phyloP scores from a whole-genome alignment of 140 eudicot genomes.

The Bidens hawaiensis region DNA sequence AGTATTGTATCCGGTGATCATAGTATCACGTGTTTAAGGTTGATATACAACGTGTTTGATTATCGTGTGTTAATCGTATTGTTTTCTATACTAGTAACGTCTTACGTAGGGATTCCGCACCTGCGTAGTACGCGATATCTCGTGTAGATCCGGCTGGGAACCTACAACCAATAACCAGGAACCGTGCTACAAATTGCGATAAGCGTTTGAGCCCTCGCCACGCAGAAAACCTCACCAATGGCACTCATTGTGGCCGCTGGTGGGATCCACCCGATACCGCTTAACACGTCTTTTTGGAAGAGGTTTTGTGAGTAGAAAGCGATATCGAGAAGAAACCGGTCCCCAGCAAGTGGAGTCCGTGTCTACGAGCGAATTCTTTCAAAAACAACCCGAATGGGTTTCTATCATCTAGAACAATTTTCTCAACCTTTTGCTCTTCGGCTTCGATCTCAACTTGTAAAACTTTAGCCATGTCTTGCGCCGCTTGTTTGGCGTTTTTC shows the following conservation, averaged over 20 bases:
- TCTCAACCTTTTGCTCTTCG: slow-evolving; percentile 41
- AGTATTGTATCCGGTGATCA: no score
- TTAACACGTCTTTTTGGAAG: slow-evolving; percentile 70
- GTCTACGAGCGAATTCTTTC: slow-evolving; percentile 37
- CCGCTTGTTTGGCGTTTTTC: slow-evolving; percentile 63
- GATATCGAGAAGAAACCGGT: slow-evolving; percentile 79
- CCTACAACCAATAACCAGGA: slow-evolving; percentile 80
- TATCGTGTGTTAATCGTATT: no score
- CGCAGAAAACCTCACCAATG: slow-evolving; percentile 43
- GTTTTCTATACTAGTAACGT: no score
- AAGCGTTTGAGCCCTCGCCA: slow-evolving; percentile 66
- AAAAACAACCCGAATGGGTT: slow-evolving; percentile 58
- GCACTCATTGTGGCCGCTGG: slow-evolving; percentile 56
- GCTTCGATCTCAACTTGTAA: slow-evolving; percentile 51
- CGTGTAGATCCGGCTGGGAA: no score
- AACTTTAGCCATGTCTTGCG: slow-evolving; percentile 63
- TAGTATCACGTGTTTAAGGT: no score
- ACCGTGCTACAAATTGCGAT: slow-evolving; percentile 69
- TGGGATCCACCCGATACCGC: slow-evolving; percentile 72
- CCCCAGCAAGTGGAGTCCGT: slow-evolving; percentile 67
- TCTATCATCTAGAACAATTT: slow-evolving; percentile 1
- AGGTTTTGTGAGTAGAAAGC: slow-evolving; percentile 76
- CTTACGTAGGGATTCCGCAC: no score
- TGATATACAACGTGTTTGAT: no score
- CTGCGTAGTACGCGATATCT: no score